Base-by-base conservation (phyloP, 371 early-diverging fungal species). In the Dichotomocladium elegans region DNA sequence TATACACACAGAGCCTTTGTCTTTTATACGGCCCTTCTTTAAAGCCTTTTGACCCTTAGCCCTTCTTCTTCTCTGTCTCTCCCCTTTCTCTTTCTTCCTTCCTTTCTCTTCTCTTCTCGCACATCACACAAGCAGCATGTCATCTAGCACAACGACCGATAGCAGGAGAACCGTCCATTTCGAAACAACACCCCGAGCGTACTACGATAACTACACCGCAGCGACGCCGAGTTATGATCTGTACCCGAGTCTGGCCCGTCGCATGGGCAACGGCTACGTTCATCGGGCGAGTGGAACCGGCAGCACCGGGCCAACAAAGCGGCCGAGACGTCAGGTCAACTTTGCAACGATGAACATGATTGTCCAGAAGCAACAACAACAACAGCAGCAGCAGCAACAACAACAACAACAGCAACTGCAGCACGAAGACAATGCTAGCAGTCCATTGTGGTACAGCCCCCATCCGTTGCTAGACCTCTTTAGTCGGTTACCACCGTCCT, bases 141-240 rank as follows among this genome's bases (percentile, higher is more conserved):
- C 30, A 24, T 15, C 45, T n/a, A n/a, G n/a, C 29, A 52, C 21
- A 25, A 25, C 15, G 8, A 41, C 30, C 27, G 42, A 30, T 21
- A 35, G 50, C 27, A 43, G 28, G 24, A 53, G 49, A 24, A 45
- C 51, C 41, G 54, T 53, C 15, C 64, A 58, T 8, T 59, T 65
- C 41, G 74, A 74, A 51, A 70, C 66, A 6, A 70, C 68, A n/a
- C 68, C 70, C 12, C 51, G 63, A 42, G 61, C 53, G 26, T 75
- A 75, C 53, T 63, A 70, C 53, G 44, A 64, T 14, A 47, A 75
- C 50, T 75, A 67, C 54, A 66, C 35, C 33, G 53, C 59, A 19
- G 45, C 63, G 4, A 26, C 52, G n/a, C 67, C 70, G 11, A 65
- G 49, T 43, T 72, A 68, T 41, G 76, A 75, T 48, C 53, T 75